These are phyloP conservation scores for Rhamnella rubrinervis DNA, from an alignment of 331 rosid species.

Conservation along the genomic window DNA sequence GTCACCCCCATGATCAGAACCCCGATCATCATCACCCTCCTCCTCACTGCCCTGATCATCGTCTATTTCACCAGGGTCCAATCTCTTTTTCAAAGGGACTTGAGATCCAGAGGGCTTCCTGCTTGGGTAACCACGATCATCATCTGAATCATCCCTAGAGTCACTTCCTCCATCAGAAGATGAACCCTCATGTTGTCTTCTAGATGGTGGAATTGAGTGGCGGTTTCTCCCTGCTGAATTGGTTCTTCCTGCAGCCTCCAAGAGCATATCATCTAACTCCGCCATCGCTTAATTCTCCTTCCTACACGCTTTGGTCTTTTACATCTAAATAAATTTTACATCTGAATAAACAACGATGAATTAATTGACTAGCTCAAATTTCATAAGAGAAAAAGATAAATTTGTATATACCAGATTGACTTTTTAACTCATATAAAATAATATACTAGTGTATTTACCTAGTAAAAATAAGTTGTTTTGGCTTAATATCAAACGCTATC, in stretches of 20 bases:
- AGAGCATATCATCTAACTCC: slow-evolving; percentile 71
- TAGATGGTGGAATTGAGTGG: slow-evolving; percentile 53
- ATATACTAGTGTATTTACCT: no score
- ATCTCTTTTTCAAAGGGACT: slow-evolving; percentile 84
- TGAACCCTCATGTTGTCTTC: slow-evolving; percentile 56
- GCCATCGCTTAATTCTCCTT: slow-evolving; percentile 47
- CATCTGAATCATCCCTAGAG: slow-evolving; percentile 70
- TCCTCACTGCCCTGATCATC: slow-evolving; percentile 75
- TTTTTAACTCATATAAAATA: no score
- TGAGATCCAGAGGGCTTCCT: slow-evolving; percentile 60
- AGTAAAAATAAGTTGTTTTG: no score
- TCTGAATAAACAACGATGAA: no score
- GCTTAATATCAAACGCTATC: no score
- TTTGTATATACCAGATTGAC: no score
- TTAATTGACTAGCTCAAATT: no score
- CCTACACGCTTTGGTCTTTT: slow-evolving; percentile 11
- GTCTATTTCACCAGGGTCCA: slow-evolving; percentile 66
- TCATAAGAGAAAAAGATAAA: no score
- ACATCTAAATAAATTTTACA: slow-evolving; percentile 6
- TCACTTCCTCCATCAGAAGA: slow-evolving; percentile 86
- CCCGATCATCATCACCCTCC: slow-evolving; percentile 53
- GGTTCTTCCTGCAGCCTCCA: slow-evolving; percentile 97
- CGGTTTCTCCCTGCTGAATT: slow-evolving; percentile 55
- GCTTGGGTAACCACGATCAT: slow-evolving; percentile 47
- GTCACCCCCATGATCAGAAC: slow-evolving; percentile 49